Percentiles rank a stretch among this genome's conserved stretches.
These are phyloP conservation scores for Malbranchea cinnamomea DNA, from an alignment of 2,329 filamentous ascomycete genomes.

Conservation along the genomic window DNA sequence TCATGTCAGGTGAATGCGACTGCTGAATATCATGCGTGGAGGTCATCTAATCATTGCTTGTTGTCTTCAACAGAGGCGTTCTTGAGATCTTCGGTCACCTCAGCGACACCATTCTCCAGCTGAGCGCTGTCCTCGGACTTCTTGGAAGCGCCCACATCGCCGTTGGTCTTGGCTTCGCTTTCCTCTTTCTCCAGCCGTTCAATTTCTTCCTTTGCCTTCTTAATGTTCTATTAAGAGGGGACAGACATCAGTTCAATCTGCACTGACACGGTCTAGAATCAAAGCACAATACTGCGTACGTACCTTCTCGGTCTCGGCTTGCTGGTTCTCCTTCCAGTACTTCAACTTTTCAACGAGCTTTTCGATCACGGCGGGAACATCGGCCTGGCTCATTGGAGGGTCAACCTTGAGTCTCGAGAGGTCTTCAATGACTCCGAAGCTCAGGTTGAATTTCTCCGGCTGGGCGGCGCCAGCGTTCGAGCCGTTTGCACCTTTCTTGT, in stretches of 20 bases:
- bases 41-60: not conserved
- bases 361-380: slow-evolving; percentile 65
- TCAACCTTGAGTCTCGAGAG: slow-evolving; percentile 72
- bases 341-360: slow-evolving; percentile 86
- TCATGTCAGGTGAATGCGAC: too few relatives aligned
- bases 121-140: slow-evolving; percentile 46
- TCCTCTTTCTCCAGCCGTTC: slow-evolving; percentile 66
- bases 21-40: not conserved
- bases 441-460: slow-evolving; percentile 64
- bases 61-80: slow-evolving; percentile 43
- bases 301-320: slow-evolving; percentile 78
- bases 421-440: slow-evolving; percentile 82
- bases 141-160: slow-evolving; percentile 36
- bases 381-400: slow-evolving; percentile 70
- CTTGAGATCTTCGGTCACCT: slow-evolving; percentile 45
- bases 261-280: slow-evolving; percentile 12
- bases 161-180: slow-evolving; percentile 32
- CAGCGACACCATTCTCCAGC: slow-evolving; percentile 44
- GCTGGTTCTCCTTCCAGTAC: slow-evolving; percentile 83
- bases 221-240: slow-evolving; percentile 70
- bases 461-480: slow-evolving; percentile 32
- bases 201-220: slow-evolving; percentile 92
- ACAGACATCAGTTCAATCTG: slow-evolving; percentile 9
- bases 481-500: slow-evolving; percentile 49
- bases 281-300: slow-evolving; percentile 26